Evolutionary conservation across 2,329 filamentous ascomycete species (phyloP).

Genomic region (Rhexocercosporidium sp.): DNA sequence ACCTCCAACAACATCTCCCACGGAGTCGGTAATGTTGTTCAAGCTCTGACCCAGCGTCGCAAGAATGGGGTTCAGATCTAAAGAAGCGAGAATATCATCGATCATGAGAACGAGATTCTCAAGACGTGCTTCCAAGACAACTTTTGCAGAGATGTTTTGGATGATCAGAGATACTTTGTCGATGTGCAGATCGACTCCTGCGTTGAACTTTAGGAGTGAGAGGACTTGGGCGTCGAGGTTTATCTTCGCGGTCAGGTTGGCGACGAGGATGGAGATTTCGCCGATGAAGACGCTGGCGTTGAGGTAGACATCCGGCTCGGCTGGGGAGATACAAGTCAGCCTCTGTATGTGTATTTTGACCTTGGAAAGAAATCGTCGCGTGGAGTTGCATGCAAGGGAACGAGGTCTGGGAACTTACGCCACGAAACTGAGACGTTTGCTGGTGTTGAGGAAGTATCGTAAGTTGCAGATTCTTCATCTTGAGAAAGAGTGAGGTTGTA

Average conservation of each 20-base stretch:
- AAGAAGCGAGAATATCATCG: conserved; percentile 59
- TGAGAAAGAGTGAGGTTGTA: conserved; percentile 58
- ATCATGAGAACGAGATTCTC: conserved; percentile 66
- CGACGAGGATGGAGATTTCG: conserved; percentile 62
- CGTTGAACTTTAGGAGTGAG: conserved; percentile 62
- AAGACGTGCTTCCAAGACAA: conserved; percentile 63
- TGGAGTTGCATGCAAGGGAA: conserved; percentile 34
- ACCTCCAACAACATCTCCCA: conserved; percentile 37
- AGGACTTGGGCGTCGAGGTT: conserved; percentile 65
- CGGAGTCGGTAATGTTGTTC: conserved; percentile 52
- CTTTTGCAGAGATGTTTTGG: conserved; percentile 62
- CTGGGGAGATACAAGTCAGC: background rate
- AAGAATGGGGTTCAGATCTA: conserved; percentile 65
- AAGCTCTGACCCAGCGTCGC: conserved; percentile 59
- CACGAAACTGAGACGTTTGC: conserved; percentile 45
- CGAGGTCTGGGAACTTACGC: conserved; percentile 36
- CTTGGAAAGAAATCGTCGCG: background rate
- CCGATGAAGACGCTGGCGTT: conserved; percentile 63
- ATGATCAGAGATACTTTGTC: conserved; percentile 61
- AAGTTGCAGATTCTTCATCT: conserved; percentile 55
- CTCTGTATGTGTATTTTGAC: background rate
- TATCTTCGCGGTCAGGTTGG: conserved; percentile 65
- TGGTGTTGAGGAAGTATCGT: conserved; percentile 58
- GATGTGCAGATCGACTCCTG: conserved; percentile 63
- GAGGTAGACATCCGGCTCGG: conserved; percentile 62